Conservation (phyloP, 2,329 filamentous ascomycete species). For the Penicillium digitatum region DNA sequence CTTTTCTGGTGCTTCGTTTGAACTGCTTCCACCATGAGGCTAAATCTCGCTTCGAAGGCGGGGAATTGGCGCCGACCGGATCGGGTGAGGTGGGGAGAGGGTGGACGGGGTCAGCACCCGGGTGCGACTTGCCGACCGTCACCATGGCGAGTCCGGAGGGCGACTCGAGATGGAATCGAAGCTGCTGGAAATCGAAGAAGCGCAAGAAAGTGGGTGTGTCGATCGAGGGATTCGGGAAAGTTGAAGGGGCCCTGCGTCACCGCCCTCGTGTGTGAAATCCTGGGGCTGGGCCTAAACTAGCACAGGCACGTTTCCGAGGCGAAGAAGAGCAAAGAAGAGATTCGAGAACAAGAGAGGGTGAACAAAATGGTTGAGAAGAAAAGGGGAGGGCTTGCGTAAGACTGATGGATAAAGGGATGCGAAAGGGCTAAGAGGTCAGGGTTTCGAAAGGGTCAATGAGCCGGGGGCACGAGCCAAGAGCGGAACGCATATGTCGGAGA, state of each 20-base stretch:
- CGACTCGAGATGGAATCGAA: constrained; percentile 2
- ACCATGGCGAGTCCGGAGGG: constrained; percentile 29
- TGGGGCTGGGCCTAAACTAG: constrained; percentile 34
- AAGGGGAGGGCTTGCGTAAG: neutral
- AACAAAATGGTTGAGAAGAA: neutral
- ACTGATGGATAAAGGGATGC: constrained; percentile 6
- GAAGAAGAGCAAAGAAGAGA: neutral
- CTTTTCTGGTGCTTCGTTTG: constrained; percentile 64
- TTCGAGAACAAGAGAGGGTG: neutral
- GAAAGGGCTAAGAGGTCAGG: constrained; percentile 3
- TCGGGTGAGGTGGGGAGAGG: constrained; percentile 38
- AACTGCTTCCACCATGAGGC: constrained; percentile 98
- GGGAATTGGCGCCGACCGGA: constrained; percentile 56
- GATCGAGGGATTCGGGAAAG: constrained; percentile 17
- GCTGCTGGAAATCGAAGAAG: constrained; percentile 1
- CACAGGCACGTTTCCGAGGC: constrained; percentile 8
- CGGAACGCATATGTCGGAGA: constrained; percentile 6
- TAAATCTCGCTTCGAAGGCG: constrained; percentile 79
- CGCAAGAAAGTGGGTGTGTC: constrained; percentile 4
- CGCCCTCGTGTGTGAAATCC: constrained; percentile 27
- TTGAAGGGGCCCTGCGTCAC: constrained; percentile 27
- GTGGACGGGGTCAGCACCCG: constrained; percentile 33
- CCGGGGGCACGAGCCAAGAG: constrained; percentile 10
- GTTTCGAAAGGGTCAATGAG: constrained; percentile 8
- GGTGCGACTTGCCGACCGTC: constrained; percentile 36